These are phyloP conservation scores for Talaromyces verruculosus DNA, from an alignment of 2,329 filamentous ascomycete genomes.

Conservation along the genomic window DNA sequence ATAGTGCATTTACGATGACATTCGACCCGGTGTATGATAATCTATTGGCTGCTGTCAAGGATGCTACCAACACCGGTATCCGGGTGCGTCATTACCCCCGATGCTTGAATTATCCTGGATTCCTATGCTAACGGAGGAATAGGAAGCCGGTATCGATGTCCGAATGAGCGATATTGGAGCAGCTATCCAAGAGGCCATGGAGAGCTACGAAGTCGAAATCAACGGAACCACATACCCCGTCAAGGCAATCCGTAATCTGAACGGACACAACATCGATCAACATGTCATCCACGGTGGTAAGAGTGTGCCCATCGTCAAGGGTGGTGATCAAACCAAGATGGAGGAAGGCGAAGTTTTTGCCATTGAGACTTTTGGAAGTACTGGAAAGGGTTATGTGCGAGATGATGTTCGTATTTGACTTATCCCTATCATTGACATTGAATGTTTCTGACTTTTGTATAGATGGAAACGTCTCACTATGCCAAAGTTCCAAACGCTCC, in stretches of 20 bases:
- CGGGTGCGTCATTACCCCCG: slow-evolving; percentile 44
- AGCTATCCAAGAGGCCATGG: slow-evolving; percentile 86
- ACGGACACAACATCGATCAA: slow-evolving; percentile 84
- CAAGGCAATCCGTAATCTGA: slow-evolving; percentile 83
- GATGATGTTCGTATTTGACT: slow-evolving; percentile 67
- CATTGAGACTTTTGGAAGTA: slow-evolving; percentile 94
- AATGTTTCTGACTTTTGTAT: slow-evolving; percentile 6
- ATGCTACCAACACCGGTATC: slow-evolving; percentile 73
- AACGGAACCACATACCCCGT: slow-evolving; percentile 75
- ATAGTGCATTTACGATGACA: slow-evolving; percentile 68
- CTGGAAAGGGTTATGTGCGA: slow-evolving; percentile 80
- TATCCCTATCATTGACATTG: no score
- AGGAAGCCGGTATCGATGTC: slow-evolving; percentile 88
- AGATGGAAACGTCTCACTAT: slow-evolving; percentile 85
- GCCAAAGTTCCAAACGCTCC: slow-evolving; percentile 71
- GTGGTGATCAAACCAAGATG: slow-evolving; percentile 88
- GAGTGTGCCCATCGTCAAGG: slow-evolving; percentile 91
- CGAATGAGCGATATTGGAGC: slow-evolving; percentile 82
- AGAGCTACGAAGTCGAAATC: slow-evolving; percentile 85
- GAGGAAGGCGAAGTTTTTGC: slow-evolving; percentile 94
- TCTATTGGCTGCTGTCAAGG: slow-evolving; percentile 64
- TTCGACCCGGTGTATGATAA: slow-evolving; percentile 70
- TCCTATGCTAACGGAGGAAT: slow-evolving; percentile 1
- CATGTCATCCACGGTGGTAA: slow-evolving; percentile 90
- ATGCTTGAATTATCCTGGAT: neutral